Conservation (phyloP, 805 yeast genomes). For the Ogataea henricii region DNA sequence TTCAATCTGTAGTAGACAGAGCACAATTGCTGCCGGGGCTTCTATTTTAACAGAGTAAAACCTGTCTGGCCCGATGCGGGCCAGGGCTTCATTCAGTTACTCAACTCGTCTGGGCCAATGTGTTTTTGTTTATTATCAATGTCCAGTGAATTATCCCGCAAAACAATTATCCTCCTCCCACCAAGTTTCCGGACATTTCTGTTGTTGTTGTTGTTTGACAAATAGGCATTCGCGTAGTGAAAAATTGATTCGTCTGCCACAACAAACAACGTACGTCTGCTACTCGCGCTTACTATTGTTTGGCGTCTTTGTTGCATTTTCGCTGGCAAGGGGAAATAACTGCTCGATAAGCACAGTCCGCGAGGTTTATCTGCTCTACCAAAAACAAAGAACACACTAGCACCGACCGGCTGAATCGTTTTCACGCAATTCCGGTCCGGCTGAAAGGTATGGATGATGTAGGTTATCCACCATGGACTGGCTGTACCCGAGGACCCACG, state of each 20-base stretch:
- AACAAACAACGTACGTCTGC: constrained; percentile 1
- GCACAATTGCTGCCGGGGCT: no score
- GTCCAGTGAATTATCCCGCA: constrained; percentile 4
- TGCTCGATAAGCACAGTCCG: constrained; percentile 6
- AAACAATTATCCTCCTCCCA: background rate
- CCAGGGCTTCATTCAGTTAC: background rate
- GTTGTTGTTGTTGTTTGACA: background rate
- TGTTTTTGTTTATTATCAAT: no score
- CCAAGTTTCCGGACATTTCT: constrained; percentile 2
- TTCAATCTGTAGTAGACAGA: no score
- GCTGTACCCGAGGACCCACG: background rate
- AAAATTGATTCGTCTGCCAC: constrained; percentile 1
- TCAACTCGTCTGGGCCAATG: background rate
- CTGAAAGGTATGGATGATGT: background rate
- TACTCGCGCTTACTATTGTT: constrained; percentile 3
- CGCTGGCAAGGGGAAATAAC: constrained; percentile 4
- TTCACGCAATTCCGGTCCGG: constrained; percentile 4
- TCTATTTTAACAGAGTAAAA: no score
- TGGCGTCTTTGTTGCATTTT: background rate
- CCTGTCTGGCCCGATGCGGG: background rate
- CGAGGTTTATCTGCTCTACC: constrained; percentile 1
- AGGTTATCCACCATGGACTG: background rate
- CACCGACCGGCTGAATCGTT: constrained; percentile 1
- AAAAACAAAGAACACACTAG: background rate
- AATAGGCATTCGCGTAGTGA: constrained; percentile 5